These are phyloP conservation scores for Kuraishia floccosa DNA, from an alignment of 805 yeast genomes.

Conservation along the genomic window DNA sequence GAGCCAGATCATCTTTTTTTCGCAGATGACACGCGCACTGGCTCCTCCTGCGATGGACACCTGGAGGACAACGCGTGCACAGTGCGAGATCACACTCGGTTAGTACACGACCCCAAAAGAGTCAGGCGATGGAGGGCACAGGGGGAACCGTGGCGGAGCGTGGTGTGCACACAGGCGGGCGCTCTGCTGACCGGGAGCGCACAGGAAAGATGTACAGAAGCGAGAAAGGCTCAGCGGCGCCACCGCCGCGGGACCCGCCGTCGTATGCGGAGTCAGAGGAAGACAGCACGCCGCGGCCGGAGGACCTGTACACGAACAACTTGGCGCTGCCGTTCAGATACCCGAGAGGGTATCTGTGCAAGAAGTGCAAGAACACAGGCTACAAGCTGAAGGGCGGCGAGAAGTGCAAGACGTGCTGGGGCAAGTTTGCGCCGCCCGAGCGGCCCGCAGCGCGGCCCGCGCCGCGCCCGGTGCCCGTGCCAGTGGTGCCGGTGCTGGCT, in stretches of 20 bases:
- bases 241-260: neutral
- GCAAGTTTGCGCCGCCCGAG: slow-evolving; percentile 30
- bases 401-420: slow-evolving; percentile 65
- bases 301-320: slow-evolving; percentile 32
- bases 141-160: neutral
- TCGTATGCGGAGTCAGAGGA: neutral
- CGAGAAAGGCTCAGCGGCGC: neutral
- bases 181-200: neutral
- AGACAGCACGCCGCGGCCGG: neutral
- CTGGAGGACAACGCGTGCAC: neutral
- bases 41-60: too few relatives aligned
- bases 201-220: neutral
- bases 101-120: neutral
- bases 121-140: neutral
- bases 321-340: slow-evolving; percentile 51
- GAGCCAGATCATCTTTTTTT: slow-evolving; percentile 48
- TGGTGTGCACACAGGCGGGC: neutral
- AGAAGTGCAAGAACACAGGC: slow-evolving; percentile 70
- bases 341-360: slow-evolving; percentile 51
- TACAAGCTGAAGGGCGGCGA: slow-evolving; percentile 45
- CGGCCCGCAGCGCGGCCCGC: slow-evolving; percentile 7
- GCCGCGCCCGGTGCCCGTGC: slow-evolving; percentile 8
- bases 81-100: neutral
- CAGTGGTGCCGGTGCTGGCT: slow-evolving; percentile 4
- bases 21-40: too few relatives aligned